These are phyloP conservation scores for Eustoma russellianum DNA, from an alignment of 257 asterid genomes.

Conservation along the genomic window DNA sequence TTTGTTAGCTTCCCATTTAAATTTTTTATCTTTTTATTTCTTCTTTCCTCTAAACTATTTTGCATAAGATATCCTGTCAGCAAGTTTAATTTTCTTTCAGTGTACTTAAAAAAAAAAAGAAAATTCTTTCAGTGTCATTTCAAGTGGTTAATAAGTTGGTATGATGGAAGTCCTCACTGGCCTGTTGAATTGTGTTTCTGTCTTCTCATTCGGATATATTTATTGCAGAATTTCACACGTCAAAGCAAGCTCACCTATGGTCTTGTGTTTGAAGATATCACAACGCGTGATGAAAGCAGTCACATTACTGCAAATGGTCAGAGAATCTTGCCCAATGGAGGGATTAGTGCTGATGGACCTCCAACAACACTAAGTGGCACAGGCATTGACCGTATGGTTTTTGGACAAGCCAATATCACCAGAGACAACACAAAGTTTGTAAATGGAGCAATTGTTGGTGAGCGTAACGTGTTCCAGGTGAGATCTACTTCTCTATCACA, in stretches of 20 bases:
- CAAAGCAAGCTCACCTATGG: conserved; percentile 98
- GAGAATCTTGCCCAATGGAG: conserved; percentile 92
- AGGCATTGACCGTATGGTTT: conserved; percentile 88
- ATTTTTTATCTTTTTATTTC: neutral
- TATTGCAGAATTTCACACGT: conserved; percentile 71
- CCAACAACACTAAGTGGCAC: conserved; percentile 99
- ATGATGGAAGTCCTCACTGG: neutral
- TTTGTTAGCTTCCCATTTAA: neutral
- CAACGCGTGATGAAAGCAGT: conserved; percentile 96
- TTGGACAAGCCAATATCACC: conserved; percentile 86
- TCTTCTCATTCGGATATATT: conserved; percentile 8
- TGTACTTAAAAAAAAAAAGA: too few species aligned
- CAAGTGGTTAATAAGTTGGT: neutral
- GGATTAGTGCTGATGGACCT: conserved; percentile 96
- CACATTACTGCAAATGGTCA: conserved; percentile 86
- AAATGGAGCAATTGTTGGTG: conserved; percentile 95
- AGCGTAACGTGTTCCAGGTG: conserved; percentile 94
- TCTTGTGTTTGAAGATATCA: conserved; percentile 91
- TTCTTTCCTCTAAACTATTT: neutral
- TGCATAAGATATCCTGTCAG: neutral
- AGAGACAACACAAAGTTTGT: conserved; percentile 88
- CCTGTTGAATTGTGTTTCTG: neutral
- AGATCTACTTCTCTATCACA: too few species aligned
- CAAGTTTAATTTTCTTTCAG: neutral
- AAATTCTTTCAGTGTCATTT: neutral